Conservation (phyloP, 345 rosid genomes). For the Xanthoceras sorbifolium region DNA sequence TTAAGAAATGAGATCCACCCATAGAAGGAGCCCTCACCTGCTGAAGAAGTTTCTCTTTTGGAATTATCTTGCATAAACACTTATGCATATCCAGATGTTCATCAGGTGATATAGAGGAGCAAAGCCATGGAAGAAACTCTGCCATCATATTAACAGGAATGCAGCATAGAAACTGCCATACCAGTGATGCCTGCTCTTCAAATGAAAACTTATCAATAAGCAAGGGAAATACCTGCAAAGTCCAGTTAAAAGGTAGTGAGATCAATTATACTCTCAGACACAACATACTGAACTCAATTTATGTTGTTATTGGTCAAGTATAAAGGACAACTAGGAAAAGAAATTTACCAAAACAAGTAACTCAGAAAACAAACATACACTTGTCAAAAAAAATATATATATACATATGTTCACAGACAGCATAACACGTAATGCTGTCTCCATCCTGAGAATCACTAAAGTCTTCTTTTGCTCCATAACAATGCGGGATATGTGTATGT, state of each 20-base stretch:
- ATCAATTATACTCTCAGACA: conserved; percentile 11
- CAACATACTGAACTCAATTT: conserved; percentile 8
- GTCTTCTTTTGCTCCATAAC: too few species aligned
- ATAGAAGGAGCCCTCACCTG: conserved; percentile 46
- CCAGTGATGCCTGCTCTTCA: conserved; percentile 77
- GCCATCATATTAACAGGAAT: conserved; percentile 78
- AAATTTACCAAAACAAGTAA: not conserved
- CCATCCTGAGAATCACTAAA: conserved; percentile 1
- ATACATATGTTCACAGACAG: not conserved
- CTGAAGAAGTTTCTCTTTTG: conserved; percentile 64
- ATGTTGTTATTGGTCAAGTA: not conserved
- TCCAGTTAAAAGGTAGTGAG: conserved; percentile 24
- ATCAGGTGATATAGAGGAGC: conserved; percentile 67
- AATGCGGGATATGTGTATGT: too few species aligned
- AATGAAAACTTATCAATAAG: conserved; percentile 72
- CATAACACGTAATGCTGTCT: conserved; percentile 3
- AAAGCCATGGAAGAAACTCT: conserved; percentile 85
- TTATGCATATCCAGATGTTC: conserved; percentile 59
- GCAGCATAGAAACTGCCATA: conserved; percentile 88
- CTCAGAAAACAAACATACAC: not conserved
- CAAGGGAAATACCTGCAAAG: conserved; percentile 69
- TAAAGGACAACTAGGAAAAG: not conserved
- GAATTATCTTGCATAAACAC: conserved; percentile 66
- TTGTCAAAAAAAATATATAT: too few species aligned
- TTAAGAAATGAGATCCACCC: not conserved